Evolutionary conservation across 768 basidiomycete genomes (phyloP).

Genomic region (Lactarius sp.): DNA sequence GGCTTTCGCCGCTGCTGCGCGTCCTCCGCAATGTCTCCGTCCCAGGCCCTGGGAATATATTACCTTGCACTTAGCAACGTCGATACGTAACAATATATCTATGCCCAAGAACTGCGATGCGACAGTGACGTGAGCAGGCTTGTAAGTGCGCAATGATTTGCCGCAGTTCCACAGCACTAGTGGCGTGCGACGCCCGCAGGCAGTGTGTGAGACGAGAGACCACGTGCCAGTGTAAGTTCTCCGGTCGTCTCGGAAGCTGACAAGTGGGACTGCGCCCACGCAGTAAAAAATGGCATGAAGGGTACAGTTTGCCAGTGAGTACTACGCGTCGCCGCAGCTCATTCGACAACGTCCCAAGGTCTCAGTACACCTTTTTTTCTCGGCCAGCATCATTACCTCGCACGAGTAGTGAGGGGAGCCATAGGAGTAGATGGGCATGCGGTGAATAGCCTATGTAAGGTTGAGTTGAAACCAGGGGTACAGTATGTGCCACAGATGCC

Average conservation of each 20-base stretch:
- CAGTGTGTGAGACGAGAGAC: neutral
- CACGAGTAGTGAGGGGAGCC: neutral
- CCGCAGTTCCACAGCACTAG: neutral
- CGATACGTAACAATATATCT: neutral
- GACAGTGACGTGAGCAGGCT: neutral
- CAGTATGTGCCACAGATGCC: neutral
- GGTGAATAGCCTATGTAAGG: neutral
- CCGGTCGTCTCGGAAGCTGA: constrained; percentile 17
- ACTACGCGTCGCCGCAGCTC: neutral
- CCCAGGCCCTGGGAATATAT: neutral
- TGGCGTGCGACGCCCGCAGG: neutral
- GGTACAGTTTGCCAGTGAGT: neutral
- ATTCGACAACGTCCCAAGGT: neutral
- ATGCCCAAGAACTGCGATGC: neutral
- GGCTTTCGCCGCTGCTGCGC: no score
- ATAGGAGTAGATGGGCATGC: neutral
- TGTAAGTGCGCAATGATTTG: neutral
- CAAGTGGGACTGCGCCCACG: neutral
- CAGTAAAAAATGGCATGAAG: neutral
- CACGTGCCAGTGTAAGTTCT: neutral
- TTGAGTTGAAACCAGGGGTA: neutral
- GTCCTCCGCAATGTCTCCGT: neutral
- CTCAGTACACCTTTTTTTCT: neutral
- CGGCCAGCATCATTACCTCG: neutral
- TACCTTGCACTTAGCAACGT: neutral